Evolutionary conservation across 352 stramenopile species (phyloP).

Genomic region (Globisporangium paroecandrum): DNA sequence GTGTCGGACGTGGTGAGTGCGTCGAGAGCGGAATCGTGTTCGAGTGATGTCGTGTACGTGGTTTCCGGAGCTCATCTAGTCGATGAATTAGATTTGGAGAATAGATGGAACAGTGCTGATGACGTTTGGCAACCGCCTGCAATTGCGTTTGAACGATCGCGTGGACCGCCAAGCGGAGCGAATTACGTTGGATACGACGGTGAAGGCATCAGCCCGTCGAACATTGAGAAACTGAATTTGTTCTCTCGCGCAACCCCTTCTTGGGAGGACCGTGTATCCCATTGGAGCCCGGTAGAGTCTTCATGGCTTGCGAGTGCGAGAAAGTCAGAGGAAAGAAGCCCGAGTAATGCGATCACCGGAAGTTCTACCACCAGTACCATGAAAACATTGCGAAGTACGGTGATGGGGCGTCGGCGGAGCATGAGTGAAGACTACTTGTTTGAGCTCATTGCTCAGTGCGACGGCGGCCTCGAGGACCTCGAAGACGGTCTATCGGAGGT

Average conservation of each 20-base stretch:
- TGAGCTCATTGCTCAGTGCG: conserved; percentile 16
- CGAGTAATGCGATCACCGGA: neutral
- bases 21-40: neutral
- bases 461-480: conserved; percentile 18
- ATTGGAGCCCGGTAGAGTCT: neutral
- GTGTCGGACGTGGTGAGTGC: conserved; percentile 1
- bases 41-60: neutral
- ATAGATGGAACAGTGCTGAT: too few relatives aligned
- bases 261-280: conserved; percentile 12
- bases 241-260: neutral
- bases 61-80: neutral
- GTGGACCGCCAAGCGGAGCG: neutral
- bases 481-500: conserved; percentile 19
- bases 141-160: neutral
- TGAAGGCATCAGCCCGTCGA: neutral
- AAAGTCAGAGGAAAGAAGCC: neutral
- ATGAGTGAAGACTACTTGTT: conserved; percentile 19
- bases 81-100: neutral
- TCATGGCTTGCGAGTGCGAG: neutral
- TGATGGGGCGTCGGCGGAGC: conserved; percentile 15
- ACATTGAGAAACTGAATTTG: conserved; percentile 16
- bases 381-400: conserved; percentile 7
- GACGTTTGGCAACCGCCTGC: neutral
- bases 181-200: neutral
- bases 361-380: conserved; percentile 1